Evolutionary conservation across 306 rosid species (phyloP), one percentile per base, ranked within the genome.

Genomic region (Macrotyloma uniflorum): DNA sequence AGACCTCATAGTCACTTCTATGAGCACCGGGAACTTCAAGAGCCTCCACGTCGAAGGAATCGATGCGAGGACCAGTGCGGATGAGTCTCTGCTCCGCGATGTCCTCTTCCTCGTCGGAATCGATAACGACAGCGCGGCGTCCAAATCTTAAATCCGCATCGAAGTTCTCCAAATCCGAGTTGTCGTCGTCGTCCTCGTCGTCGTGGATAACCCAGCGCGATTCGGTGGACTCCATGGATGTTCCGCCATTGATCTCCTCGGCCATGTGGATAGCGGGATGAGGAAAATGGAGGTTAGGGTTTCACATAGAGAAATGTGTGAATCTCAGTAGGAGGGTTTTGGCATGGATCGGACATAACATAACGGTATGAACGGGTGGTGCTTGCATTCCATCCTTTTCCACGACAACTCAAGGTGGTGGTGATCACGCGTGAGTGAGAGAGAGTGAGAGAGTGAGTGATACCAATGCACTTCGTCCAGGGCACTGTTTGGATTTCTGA

Each of bases 1-100:
- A 64, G 11, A 93, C 94, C 93, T 96, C 97, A 35, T 87, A 90
- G 40, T 93, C 93, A 79, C 69, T 84, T 79, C 94, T 84, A 6
- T 40, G 89, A 53, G 93, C 94, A 51, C 96, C 94, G 9, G 98
- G 98, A 72, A 96, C 89, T 62, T 96, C 99, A 32, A 96, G 98
- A 61, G 99, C 99, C 74, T 96, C 99, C 13, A 93, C 99, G 74
- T 96, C 99, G 74, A 96, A 96, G 8, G 99, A 96, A 82, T 96
- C 98, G 28, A 93, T 83, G 51, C 97, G 90, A 4, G 99, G 99
- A 33, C 98, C 99, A 63, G 99, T 96, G 18, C 99, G 93, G 82
- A 96, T 83, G 79, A 96, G 82, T 70, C 88, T 88, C 80, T 96
- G 99, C 76, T 90, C 98, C 1, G 87, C 94, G 80, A 74, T 90